Evolutionary conservation across 192 early-diverging fungal genomes (phyloP).

Genomic region (Coemansia sp.): DNA sequence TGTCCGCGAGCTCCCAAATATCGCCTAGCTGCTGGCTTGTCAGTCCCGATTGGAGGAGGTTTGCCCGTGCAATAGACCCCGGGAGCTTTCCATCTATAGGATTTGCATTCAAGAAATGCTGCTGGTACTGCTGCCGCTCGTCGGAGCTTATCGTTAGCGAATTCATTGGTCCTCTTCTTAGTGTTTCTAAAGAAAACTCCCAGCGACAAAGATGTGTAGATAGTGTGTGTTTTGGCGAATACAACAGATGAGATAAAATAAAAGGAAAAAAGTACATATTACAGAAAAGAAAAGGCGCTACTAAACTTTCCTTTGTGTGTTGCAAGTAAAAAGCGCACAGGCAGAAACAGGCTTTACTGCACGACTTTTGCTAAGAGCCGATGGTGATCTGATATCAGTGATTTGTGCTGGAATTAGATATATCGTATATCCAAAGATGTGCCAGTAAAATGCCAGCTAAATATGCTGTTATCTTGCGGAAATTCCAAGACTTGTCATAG

Average conservation of each 20-base stretch:
- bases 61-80: constrained; percentile 40
- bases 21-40: constrained; percentile 47
- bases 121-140: constrained; percentile 44
- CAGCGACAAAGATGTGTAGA: no score
- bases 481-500: background rate
- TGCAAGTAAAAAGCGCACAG: background rate
- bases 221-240: background rate
- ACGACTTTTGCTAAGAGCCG: background rate
- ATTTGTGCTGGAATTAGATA: background rate
- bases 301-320: background rate
- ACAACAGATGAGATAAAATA: background rate
- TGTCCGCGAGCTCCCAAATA: constrained; percentile 73
- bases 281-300: background rate
- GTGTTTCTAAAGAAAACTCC: background rate
- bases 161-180: constrained; percentile 15
- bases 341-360: no score
- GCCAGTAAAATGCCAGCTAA: no score
- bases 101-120: constrained; percentile 42
- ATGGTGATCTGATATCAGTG: background rate
- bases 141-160: constrained; percentile 29
- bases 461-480: no score
- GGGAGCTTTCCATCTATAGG: constrained; percentile 47
- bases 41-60: constrained; percentile 54
- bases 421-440: no score
- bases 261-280: constrained; percentile 1